Base-by-base conservation (phyloP, 345 rosid genomes). In the Populus deltoides region DNA sequence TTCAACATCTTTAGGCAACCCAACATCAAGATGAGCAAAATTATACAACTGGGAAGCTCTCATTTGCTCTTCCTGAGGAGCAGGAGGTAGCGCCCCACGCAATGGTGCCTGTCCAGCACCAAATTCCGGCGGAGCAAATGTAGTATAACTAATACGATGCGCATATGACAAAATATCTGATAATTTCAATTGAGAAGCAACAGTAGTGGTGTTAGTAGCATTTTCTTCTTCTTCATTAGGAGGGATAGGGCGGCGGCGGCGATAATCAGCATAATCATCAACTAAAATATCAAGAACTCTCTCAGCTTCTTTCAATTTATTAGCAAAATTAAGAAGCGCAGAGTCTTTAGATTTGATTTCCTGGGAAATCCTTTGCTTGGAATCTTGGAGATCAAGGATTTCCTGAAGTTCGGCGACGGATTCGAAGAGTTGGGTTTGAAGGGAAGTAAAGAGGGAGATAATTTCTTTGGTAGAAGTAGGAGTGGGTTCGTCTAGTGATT, bases 31-130 rank as follows among this genome's bases (percentile, higher is more conserved):
- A 78, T 93, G 97, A 45, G 92, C 97, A 39, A 93, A 92, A 17
- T 76, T 76, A 68, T 92, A 95, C 62, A 95, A 86, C 87, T 93
- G 98, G 35, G 99, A 95, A 74, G 90, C 93, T 36, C 99, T 88
- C 98, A 95, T 88, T 86, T 95, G 97, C 85, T 95, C 98, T 11
- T 95, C 99, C 81, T 95, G 99, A 0, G 99, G 99, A 13, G 97
- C 99, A 66, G 99, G 99, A 25, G 99, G 98, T 0, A 95, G 78
- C 3, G 98, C 98, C 7, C 99, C 99, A 6, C 94, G 97, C 17
- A 95, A 97, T 45, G 99, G 99, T 0, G 88, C 98, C 78, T 86
- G 90, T 0, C 98, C 98, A 13, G 96, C 91, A 17, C 98, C 98
- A 75, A 91, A 93, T 68, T 95, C 98, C 0, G 98, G 99, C 0